These are phyloP conservation scores for Citrus maxima DNA, from an alignment of 345 rosid species.

Conservation along the genomic window DNA sequence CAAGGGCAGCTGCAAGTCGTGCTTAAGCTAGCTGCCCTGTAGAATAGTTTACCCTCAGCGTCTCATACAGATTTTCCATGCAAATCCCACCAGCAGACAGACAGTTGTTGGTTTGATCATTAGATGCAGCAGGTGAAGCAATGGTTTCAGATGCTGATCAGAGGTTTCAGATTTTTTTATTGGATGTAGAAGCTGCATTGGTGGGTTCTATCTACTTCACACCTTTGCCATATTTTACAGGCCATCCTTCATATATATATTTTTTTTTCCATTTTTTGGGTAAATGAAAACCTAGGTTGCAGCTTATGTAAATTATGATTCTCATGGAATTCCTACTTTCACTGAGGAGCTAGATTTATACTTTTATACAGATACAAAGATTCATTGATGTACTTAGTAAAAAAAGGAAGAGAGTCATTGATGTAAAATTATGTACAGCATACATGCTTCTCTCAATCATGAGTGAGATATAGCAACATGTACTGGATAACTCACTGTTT, in stretches of 20 bases:
- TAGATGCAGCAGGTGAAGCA: neutral
- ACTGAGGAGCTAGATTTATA: neutral
- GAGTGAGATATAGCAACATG: neutral
- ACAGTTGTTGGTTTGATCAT: neutral
- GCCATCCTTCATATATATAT: neutral
- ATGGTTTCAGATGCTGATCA: neutral
- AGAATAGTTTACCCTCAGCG: neutral
- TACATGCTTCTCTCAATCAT: neutral
- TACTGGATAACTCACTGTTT: neutral
- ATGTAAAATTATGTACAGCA: neutral
- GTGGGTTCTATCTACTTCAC: neutral
- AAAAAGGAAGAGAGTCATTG: neutral
- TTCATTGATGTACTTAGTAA: neutral
- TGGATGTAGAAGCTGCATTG: neutral
- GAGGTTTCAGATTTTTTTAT: neutral
- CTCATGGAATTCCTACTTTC: neutral
- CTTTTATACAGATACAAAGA: neutral
- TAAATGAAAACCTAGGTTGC: neutral
- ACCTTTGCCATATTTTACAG: neutral
- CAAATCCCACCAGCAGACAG: neutral
- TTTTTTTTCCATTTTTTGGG: neutral
- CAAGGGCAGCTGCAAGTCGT: slow-evolving; percentile 46
- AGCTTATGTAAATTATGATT: neutral
- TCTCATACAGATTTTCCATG: neutral
- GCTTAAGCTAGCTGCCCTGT: slow-evolving; percentile 8